Evolutionary conservation across 768 basidiomycete genomes (phyloP), one percentile per base, ranked within the genome.

Genomic region (Boletales sp.): DNA sequence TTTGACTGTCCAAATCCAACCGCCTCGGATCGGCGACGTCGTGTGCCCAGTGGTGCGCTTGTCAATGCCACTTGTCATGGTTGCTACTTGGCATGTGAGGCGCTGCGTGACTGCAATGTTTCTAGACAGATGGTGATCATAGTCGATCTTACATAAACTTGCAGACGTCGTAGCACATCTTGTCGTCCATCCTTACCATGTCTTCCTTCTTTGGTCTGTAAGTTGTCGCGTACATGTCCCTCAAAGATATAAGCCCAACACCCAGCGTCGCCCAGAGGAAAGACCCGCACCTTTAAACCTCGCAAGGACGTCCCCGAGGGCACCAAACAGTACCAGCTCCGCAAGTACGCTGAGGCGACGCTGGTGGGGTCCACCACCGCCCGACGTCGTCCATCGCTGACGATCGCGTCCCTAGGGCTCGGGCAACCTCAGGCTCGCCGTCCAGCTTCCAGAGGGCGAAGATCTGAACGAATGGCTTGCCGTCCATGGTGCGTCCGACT

Each of bases 381-480:
- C 10, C 33, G 33, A 34, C 33, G 33, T 1, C 33, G 14, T 34
- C 5, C 33, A 4, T 14, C 14, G 37, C 63, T 50, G 8, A 31
- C 14, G 32, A 43, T 35, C 15, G 18, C 36, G 35, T 18, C 19
- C 43, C 42, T 53, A 95, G 94, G 94, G 95, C 41, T 97, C 94
- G 9, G 96, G 96, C 8, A 98, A 98, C 72, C 73, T 99, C 54
- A 77, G 94, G 50, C 74, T 89, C 41, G 94, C 96, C 0, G 96
- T 99, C 18, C 84, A 87, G 55, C 77, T 98, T 17, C 96, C 96
- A 0, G 96, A 97, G 58, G 96, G 96, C 35, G 96, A 99, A 70
- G 96, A 99, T 67, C 69, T 84, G 60, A 95, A 94, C 58, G 96
- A 99, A 70, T 99, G 96, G 96, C 84, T 99, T n/a, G 96, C 96